A percentile compares a stretch with the other conserved stretches of the same genome.
Conservation (phyloP, 345 rosid genomes). For the Brassica rapa region DNA sequence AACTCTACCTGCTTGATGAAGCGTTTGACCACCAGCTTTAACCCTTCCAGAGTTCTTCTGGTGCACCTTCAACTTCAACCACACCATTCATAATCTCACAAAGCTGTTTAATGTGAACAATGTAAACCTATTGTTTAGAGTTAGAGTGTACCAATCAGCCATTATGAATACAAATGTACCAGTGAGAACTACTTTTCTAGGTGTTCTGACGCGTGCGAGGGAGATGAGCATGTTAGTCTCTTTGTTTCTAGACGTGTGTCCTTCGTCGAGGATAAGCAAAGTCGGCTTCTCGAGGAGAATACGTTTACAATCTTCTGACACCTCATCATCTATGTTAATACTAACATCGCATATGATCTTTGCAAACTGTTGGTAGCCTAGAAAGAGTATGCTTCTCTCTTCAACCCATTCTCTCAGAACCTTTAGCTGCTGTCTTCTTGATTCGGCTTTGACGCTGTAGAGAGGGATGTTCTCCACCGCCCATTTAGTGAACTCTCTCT, state of each 20-base stretch:
- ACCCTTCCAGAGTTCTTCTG: too few species aligned
- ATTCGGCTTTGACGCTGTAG: conserved; percentile 72
- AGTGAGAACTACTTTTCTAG: conserved; percentile 82
- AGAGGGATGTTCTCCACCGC: conserved; percentile 76
- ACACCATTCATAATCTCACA: too few species aligned
- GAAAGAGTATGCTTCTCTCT: conserved; percentile 71
- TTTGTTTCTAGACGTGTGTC: conserved; percentile 85
- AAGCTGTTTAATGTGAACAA: too few species aligned
- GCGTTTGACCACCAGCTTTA: too few species aligned
- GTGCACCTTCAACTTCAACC: too few species aligned
- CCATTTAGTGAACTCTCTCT: conserved; percentile 80
- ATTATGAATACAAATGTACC: conserved; percentile 53
- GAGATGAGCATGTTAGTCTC: conserved; percentile 69
- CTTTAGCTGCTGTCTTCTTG: conserved; percentile 63
- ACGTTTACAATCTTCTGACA: conserved; percentile 52
- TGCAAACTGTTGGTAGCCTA: conserved; percentile 88
- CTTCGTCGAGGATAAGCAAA: conserved; percentile 84
- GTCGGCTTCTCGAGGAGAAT: conserved; percentile 70
- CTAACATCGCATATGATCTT: conserved; percentile 62
- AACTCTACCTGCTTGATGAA: too few species aligned
- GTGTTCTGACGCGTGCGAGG: conserved; percentile 78
- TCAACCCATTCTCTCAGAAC: conserved; percentile 71
- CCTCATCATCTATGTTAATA: conserved; percentile 19
- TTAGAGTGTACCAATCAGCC: too few species aligned
- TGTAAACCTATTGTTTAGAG: too few species aligned